Base-by-base conservation (phyloP, 1,284 basidiomycete genomes). In the Ganoderma lucidum region DNA sequence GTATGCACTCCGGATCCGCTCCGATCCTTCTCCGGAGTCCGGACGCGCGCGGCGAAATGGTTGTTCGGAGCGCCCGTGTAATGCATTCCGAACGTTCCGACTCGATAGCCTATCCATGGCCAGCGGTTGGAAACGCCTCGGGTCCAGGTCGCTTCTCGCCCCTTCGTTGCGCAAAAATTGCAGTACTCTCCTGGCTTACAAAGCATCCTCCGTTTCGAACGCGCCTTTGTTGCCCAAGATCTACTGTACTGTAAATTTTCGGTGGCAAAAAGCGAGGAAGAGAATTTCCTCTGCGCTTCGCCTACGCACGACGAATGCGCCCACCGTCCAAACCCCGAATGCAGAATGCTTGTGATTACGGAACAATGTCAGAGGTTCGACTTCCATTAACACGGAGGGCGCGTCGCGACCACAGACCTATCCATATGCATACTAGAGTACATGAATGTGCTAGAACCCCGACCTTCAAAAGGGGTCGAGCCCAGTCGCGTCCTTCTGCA, bases 291-390 rank as follows among this genome's bases (percentile, higher is more conserved):
- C n/a, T n/a, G 45, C 45, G 45, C 45, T 28, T 53, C 48, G 3
- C 48, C 14, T 53, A 23, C 48, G 23, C 9, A n/a, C 45, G 9
- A n/a, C 1, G 19, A n/a, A n/a, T 23, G 48, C 48, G 48, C 48
- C 23, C n/a, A 12, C 48, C 48, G 48, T 53, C n/a, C 48, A 53
- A 53, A 53, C 48, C 48, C 23, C 48, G 23, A 53, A 53, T 53
- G 23, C n/a, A 12, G 23, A 53, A 53, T 53, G 48, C n/a, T 28
- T 30, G 23, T 23, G 48, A 53, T 53, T 53, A 28, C 23, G 23
- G 48, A 28, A 28, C 23, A 28, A n/a, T 12, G 23, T 9, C 9
- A 23, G 48, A 23, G 23, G 9, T 53, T 53, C 12, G 23, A 12
- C 48, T 53, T 53, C 48, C 23, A 53, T 28, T 28, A 28, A 53